These are phyloP conservation scores for Blepharisma japonicum DNA, from an alignment of 73 alveolate species.

Conservation along the genomic window DNA sequence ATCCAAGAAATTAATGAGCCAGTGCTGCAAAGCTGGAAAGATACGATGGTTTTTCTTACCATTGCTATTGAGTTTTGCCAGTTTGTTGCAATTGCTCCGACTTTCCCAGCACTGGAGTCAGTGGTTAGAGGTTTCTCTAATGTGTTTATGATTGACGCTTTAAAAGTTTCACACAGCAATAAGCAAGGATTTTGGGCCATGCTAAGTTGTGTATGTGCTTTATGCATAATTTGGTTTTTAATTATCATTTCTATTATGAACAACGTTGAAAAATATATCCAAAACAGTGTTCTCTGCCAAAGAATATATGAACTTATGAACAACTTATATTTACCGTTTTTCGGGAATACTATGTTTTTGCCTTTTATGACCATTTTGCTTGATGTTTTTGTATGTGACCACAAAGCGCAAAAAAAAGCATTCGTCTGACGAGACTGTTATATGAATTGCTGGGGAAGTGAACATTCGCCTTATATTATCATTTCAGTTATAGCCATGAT, in stretches of 20 bases:
- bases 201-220: background rate
- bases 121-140: conserved; percentile 3
- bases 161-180: conserved; percentile 19
- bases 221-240: conserved; percentile 22
- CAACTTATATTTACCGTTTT: conserved; percentile 6
- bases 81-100: conserved; percentile 32
- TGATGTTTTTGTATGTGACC: conserved; percentile 31
- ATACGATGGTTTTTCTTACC: background rate
- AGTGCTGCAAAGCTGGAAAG: conserved; percentile 18
- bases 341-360: conserved; percentile 29
- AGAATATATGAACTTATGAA: background rate
- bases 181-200: conserved; percentile 7
- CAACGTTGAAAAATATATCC: background rate
- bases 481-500: conserved; percentile 14
- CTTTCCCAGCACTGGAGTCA: background rate
- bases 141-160: conserved; percentile 21
- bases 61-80: conserved; percentile 26
- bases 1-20: conserved; percentile 5
- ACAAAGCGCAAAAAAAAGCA: conserved; percentile 15
- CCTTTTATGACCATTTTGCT: conserved; percentile 20
- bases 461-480: background rate
- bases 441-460: conserved; percentile 19
- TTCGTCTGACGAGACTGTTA: conserved; percentile 26
- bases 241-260: background rate
- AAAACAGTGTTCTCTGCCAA: background rate